Conservation (phyloP, 805 yeast species). For the Vanderwaltozyma yarrowii region DNA sequence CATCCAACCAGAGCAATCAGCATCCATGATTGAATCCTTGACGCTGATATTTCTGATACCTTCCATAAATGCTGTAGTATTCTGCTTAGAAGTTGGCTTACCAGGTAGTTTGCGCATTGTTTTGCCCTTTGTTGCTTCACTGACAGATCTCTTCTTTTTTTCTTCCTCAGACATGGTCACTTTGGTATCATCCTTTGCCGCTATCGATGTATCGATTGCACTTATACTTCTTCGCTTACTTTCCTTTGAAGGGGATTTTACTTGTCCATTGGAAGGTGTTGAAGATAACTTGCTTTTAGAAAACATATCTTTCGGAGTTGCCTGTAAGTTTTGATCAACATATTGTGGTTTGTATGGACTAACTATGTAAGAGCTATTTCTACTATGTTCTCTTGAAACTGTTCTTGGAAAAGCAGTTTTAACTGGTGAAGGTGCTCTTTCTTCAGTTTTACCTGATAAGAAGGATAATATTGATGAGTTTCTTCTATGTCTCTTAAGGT, state of each 20-base stretch:
- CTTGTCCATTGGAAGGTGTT: neutral
- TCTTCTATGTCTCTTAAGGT: constrained; percentile 38
- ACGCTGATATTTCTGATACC: constrained; percentile 75
- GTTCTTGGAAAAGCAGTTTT: neutral
- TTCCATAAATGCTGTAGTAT: constrained; percentile 75
- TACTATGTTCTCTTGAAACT: neutral
- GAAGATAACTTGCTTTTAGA: constrained; percentile 3
- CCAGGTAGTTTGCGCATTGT: constrained; percentile 45
- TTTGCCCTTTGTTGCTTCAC: constrained; percentile 43
- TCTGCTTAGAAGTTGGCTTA: constrained; percentile 39
- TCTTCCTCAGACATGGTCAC: constrained; percentile 12
- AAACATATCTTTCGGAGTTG: constrained; percentile 8
- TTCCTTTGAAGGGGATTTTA: constrained; percentile 4
- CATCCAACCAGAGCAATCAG: constrained; percentile 91
- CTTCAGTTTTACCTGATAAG: constrained; percentile 23
- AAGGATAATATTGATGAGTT: constrained; percentile 53
- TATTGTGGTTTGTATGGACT: constrained; percentile 17
- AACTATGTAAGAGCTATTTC: constrained; percentile 10
- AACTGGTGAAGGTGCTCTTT: constrained; percentile 7
- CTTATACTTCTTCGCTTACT: constrained; percentile 41
- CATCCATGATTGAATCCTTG: constrained; percentile 62
- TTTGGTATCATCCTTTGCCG: constrained; percentile 2
- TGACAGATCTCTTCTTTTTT: constrained; percentile 33
- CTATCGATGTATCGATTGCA: constrained; percentile 31
- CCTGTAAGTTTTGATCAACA: constrained; percentile 11